These are phyloP conservation scores for Clarireedia monteithiana DNA, from an alignment of 2,329 filamentous ascomycete genomes.

Conservation along the genomic window DNA sequence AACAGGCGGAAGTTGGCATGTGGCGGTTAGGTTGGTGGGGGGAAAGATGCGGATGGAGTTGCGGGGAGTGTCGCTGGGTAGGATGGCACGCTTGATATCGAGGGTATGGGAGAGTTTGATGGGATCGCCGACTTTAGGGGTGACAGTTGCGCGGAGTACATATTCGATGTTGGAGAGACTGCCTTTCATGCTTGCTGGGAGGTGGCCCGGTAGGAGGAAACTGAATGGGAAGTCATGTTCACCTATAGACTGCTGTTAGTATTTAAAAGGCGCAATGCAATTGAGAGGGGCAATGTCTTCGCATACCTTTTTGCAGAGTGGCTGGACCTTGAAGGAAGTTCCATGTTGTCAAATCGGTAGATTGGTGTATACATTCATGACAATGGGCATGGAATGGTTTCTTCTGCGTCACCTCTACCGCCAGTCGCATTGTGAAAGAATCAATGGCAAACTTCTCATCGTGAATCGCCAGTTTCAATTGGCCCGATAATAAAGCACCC, in stretches of 20 bases:
- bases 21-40: conserved; percentile 85
- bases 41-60: conserved; percentile 92
- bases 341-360: conserved; percentile 72
- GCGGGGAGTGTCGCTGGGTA: conserved; percentile 67
- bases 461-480: conserved; percentile 65
- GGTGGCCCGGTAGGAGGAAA: conserved; percentile 72
- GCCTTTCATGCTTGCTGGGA: conserved; percentile 78
- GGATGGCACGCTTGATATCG: conserved; percentile 70
- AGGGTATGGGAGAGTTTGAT: conserved; percentile 63
- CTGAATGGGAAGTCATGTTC: conserved; percentile 83
- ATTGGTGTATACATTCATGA: conserved; percentile 62
- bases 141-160: conserved; percentile 62
- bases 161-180: conserved; percentile 69
- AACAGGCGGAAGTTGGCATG: conserved; percentile 72
- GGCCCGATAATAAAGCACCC: conserved; percentile 78
- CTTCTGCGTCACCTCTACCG: conserved; percentile 67
- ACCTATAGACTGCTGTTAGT: conserved; percentile 33
- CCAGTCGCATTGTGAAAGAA: conserved; percentile 64
- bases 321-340: conserved; percentile 57
- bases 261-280: neutral
- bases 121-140: conserved; percentile 50
- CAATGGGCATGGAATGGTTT: conserved; percentile 76
- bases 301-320: conserved; percentile 42
- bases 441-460: conserved; percentile 61
- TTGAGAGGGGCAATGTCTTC: conserved; percentile 8